Base-by-base conservation (phyloP, 2,329 filamentous ascomycete species). In the Scedosporium minutisporum region DNA sequence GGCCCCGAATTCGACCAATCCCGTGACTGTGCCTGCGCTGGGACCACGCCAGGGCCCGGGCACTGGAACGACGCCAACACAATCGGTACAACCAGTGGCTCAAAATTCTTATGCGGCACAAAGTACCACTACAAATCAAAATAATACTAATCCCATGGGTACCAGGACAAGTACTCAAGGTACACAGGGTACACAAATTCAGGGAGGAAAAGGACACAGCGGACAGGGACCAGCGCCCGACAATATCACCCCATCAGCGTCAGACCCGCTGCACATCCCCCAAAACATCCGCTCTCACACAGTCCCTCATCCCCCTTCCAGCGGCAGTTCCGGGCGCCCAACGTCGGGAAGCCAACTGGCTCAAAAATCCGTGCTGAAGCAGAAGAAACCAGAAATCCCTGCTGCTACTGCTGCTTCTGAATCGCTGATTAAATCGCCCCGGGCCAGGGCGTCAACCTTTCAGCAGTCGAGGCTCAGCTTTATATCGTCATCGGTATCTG, bases 1-100 rank as follows among this genome's bases (percentile, higher is more conserved):
- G 9, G 9, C 33, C 44, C 21, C 51, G 18, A 55, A 23, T 55
- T 12, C 21, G 51, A 55, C 51, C 51, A 55, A 55, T 55, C 51
- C 18, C 18, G 51, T 14, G 9, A 14, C 23, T 4, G 51, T 23
- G 12, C 23, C 51, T 27, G 23, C 57, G 57, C 57, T 33, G 27
- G 33, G 57, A 44, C 21, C 58, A 25, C 58, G 21, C 12, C 42
- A 51, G 59, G 59, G 59, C 18, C 59, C 44, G 25, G 59, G 44
- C 44, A 33, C 25, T 55, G 51, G 3, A 29, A 55, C 51, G 12
- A 29, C 23, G 29, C 18, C 9, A 55, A 55, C 23, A 57, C 71
- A 73, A 61, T 67, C 68, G 60, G 68, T 66, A 58, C 65, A 66
- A 62, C 62, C 66, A 46, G 62, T 68, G 29, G 65, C 66, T 62